Percentiles rank a stretch among this genome's conserved stretches.
Evolutionary conservation across 2,329 filamentous ascomycete species (phyloP).

Genomic region (Cladophialophora bantiana): DNA sequence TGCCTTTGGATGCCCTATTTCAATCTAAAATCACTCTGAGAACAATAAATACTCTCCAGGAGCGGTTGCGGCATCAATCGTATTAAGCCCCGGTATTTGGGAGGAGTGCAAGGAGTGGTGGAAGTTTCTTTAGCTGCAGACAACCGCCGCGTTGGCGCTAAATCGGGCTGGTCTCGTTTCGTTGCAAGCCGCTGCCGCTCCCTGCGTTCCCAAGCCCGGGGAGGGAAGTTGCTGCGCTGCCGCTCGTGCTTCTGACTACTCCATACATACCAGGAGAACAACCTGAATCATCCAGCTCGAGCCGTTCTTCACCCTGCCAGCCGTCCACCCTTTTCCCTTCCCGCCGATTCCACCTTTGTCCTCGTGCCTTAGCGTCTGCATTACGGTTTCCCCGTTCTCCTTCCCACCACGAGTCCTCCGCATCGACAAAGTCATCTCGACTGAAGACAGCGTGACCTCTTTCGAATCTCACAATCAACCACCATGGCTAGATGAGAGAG

Average conservation of each 20-base stretch:
- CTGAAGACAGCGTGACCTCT: constrained; percentile 28
- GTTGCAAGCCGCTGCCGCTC: constrained; percentile 15
- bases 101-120: neutral
- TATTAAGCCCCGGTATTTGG: neutral
- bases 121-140: constrained; percentile 11
- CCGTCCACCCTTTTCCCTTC: constrained; percentile 2
- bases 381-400: neutral
- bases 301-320: constrained; percentile 4
- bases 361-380: constrained; percentile 3
- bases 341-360: neutral
- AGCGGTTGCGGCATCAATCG: neutral
- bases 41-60: neutral
- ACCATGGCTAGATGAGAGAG: constrained; percentile 40
- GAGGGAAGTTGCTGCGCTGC: constrained; percentile 15
- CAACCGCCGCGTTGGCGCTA: constrained; percentile 22
- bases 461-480: constrained; percentile 10
- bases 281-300: constrained; percentile 10
- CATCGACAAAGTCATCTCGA: constrained; percentile 16
- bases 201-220: constrained; percentile 10
- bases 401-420: constrained; percentile 5
- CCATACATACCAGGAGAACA: constrained; percentile 7
- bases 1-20: neutral
- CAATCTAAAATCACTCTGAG: neutral
- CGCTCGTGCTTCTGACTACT: constrained; percentile 23
- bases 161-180: neutral